These are phyloP conservation scores for Geotrichum bryndzae DNA, from an alignment of 1,139 yeast genomes.

Conservation along the genomic window DNA sequence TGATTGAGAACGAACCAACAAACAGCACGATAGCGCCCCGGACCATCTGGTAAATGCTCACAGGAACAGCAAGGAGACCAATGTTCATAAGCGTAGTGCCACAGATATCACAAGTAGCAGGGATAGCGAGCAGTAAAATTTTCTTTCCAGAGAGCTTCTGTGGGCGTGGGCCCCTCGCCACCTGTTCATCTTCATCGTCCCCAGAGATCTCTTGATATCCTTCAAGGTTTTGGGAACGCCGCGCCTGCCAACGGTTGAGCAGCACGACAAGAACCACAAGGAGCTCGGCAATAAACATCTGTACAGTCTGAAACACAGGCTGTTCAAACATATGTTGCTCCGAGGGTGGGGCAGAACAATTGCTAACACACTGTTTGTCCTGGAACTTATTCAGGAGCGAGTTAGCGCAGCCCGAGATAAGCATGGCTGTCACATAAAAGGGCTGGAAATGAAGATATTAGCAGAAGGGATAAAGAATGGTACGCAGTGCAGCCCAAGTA, in stretches of 20 bases:
- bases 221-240: neutral
- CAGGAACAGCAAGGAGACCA: slow-evolving; percentile 72
- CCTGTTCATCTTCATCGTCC: slow-evolving; percentile 22
- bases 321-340: slow-evolving; percentile 55
- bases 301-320: slow-evolving; percentile 74
- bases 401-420: slow-evolving; percentile 67
- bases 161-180: neutral
- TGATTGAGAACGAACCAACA: slow-evolving; percentile 66
- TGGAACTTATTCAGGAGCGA: slow-evolving; percentile 72
- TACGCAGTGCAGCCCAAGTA: neutral
- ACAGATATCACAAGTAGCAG: slow-evolving; percentile 64
- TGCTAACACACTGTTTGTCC: slow-evolving; percentile 64
- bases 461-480: neutral
- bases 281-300: slow-evolving; percentile 75
- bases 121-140: slow-evolving; percentile 43
- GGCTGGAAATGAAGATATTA: slow-evolving; percentile 8
- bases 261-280: slow-evolving; percentile 43
- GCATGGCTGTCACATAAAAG: slow-evolving; percentile 25
- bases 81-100: slow-evolving; percentile 73
- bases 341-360: slow-evolving; percentile 45
- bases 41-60: slow-evolving; percentile 81
- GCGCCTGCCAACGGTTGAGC: neutral
- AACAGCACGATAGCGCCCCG: slow-evolving; percentile 72
- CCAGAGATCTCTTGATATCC: slow-evolving; percentile 9
- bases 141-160: neutral